Percentiles rank a stretch among this genome's conserved stretches.
Evolutionary conservation across 345 rosid genomes (phyloP).

Genomic region (Eucalyptus pauciflora): DNA sequence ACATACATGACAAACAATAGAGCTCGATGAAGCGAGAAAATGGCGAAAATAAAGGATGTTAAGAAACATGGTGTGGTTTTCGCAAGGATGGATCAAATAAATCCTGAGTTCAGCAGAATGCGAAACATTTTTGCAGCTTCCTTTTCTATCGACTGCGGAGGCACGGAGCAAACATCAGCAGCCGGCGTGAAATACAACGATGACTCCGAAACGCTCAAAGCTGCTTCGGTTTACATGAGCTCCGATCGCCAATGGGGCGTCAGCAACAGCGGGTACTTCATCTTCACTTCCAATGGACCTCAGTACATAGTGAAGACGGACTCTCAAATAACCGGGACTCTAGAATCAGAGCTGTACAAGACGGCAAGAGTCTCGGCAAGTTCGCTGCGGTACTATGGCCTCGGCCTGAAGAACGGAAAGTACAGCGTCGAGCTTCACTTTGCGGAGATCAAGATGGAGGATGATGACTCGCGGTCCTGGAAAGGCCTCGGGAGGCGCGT

Average conservation of each 20-base stretch:
- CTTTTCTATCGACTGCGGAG: slow-evolving; percentile 47
- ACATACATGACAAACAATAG: not conserved
- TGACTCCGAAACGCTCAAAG: slow-evolving; percentile 22
- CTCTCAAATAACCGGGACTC: slow-evolving; percentile 31
- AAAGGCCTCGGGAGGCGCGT: slow-evolving; percentile 44
- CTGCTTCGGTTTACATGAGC: slow-evolving; percentile 30
- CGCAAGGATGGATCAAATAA: not conserved
- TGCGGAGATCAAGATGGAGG: slow-evolving; percentile 44
- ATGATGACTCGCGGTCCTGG: slow-evolving; percentile 27
- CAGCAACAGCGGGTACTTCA: slow-evolving; percentile 32
- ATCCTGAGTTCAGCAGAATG: not conserved
- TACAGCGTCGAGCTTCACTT: slow-evolving; percentile 40
- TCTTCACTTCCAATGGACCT: slow-evolving; percentile 29
- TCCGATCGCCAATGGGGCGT: slow-evolving; percentile 29
- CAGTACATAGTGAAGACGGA: slow-evolving; percentile 14
- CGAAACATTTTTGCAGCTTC: slow-evolving; percentile 19
- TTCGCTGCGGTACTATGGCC: slow-evolving; percentile 44
- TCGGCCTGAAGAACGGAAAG: slow-evolving; percentile 29
- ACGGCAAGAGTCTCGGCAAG: slow-evolving; percentile 39
- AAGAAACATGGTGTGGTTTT: not conserved
- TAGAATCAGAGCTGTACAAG: slow-evolving; percentile 41
- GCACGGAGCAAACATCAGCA: slow-evolving; percentile 24
- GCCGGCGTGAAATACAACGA: slow-evolving; percentile 23
- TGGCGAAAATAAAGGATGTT: not conserved
- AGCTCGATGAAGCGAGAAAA: not conserved